Base-by-base conservation (phyloP, 108 stramenopile species). In the Cyclostephanos invisitatus region DNA sequence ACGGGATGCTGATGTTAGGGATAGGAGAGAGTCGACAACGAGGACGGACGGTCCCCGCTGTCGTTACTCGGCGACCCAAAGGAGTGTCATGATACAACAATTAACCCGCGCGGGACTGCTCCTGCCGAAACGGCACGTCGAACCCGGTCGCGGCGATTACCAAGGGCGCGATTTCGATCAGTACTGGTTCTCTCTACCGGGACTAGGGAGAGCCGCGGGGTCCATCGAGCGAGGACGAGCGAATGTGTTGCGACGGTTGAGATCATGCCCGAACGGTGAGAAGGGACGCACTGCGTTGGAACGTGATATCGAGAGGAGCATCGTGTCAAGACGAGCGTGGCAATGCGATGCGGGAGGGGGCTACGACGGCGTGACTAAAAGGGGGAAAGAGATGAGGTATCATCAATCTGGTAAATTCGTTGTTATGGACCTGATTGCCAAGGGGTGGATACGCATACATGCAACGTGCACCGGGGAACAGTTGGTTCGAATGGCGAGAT, bases 171-270 rank as follows among this genome's bases (percentile, higher is more conserved):
- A 15, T 14, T 14, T 14, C 44, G 67, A 32, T 3, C 32, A 67
- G 14, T 81, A 81, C 67, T 81, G 80, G 77, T 81, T 81, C 55
- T 61, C 68, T 21, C 65, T 81, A 0, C 80, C 80, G 7, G 80
- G 80, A 7, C 59, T 81, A 10, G 80, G 80, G 0, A 58, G 44
- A 18, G 70, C 75, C 24, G 60, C 75, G 9, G 77, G 77, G 51
- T 77, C 80, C 12, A 77, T 81, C 51, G 65, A 47, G 7, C 48
- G 67, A 47, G 80, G 80, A 0, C 62, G 80, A 2, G 35, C 58
- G 10, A 53, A 71, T 35, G 65, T 81, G 2, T 28, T 81, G 21
- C 50, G 66, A 14, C 61, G 74, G 37, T 53, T 81, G 27, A 29
- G 60, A 55, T 54, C 46, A 0, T 67, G 67, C 15, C 65, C 65